Percentiles rank a stretch among this genome's conserved stretches.
Conservation (phyloP, 75 land plant species). For the Cryptomeria japonica region DNA sequence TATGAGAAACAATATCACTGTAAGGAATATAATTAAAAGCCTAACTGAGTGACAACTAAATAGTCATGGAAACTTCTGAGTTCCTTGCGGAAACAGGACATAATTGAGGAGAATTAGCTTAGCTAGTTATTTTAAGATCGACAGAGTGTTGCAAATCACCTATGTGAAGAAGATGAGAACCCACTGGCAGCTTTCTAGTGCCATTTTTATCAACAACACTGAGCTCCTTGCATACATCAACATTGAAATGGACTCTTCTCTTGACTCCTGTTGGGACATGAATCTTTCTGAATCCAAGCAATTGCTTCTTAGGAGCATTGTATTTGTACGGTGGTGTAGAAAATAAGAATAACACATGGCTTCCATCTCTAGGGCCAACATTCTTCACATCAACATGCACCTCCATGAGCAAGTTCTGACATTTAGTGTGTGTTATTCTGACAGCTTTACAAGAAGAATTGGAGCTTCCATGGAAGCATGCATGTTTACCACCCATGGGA, state of each 20-base stretch:
- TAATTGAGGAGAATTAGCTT: background rate
- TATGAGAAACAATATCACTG: slow-evolving; percentile 23
- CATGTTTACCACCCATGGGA: slow-evolving; percentile 48
- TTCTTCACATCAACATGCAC: slow-evolving; percentile 58
- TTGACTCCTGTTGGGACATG: slow-evolving; percentile 32
- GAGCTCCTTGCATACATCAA: slow-evolving; percentile 68
- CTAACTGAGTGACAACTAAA: background rate
- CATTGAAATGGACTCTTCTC: slow-evolving; percentile 30
- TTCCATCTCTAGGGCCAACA: slow-evolving; percentile 48
- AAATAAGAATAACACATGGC: slow-evolving; percentile 56
- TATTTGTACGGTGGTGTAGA: slow-evolving; percentile 34
- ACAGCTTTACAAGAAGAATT: slow-evolving; percentile 24
- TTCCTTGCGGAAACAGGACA: background rate
- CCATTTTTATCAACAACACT: slow-evolving; percentile 52
- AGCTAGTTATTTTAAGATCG: slow-evolving; percentile 28
- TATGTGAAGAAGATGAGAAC: slow-evolving; percentile 48
- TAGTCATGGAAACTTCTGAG: background rate
- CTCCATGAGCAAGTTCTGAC: slow-evolving; percentile 20
- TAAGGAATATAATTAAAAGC: background rate
- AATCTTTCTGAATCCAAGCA: slow-evolving; percentile 61
- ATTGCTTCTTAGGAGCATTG: slow-evolving; percentile 38
- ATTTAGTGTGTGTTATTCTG: slow-evolving; percentile 33
- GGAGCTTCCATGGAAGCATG: slow-evolving; percentile 37
- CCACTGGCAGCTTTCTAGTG: slow-evolving; percentile 52
- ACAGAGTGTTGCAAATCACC: slow-evolving; percentile 46